Percentiles rank a stretch among this genome's conserved stretches.
phyloP scores from a whole-genome alignment of 2,329 filamentous ascomycete genomes.

The Penicillium hesseltinei region DNA sequence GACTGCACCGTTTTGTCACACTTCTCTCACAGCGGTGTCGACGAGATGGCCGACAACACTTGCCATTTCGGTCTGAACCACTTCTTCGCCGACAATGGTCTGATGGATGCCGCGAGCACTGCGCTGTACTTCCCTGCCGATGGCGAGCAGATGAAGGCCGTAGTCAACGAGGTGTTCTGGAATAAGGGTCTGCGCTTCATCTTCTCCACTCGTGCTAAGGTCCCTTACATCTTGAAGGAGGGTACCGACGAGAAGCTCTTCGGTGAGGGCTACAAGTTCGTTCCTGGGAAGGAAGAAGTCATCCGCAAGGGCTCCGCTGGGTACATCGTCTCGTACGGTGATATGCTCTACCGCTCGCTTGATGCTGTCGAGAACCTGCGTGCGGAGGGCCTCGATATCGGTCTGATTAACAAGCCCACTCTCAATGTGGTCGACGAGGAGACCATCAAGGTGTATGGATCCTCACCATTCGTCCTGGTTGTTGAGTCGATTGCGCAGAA shows the following conservation, averaged over 20 bases:
- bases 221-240: conserved; percentile 41
- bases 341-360: conserved; percentile 43
- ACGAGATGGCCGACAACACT: conserved; percentile 45
- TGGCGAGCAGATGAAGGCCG: conserved; percentile 42
- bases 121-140: conserved; percentile 43
- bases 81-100: conserved; percentile 43
- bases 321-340: conserved; percentile 41
- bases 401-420: conserved; percentile 42
- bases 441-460: conserved; percentile 38
- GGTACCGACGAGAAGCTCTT: conserved; percentile 36
- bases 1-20: conserved; percentile 39
- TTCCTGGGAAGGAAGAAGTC: conserved; percentile 40
- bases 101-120: conserved; percentile 38
- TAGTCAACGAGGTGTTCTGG: conserved; percentile 40
- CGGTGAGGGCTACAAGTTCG: conserved; percentile 38
- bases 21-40: conserved; percentile 42
- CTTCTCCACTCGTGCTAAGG: conserved; percentile 42
- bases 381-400: conserved; percentile 37
- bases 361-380: conserved; percentile 41
- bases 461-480: conserved; percentile 38
- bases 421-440: conserved; percentile 42
- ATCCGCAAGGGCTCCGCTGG: conserved; percentile 39
- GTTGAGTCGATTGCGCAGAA: conserved; percentile 42
- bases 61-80: conserved; percentile 45
- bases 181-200: conserved; percentile 38